A percentile compares a stretch with the other conserved stretches of the same genome.
Conservation (phyloP, 2,329 filamentous ascomycete genomes). For the Huntiella bhutanensis region DNA sequence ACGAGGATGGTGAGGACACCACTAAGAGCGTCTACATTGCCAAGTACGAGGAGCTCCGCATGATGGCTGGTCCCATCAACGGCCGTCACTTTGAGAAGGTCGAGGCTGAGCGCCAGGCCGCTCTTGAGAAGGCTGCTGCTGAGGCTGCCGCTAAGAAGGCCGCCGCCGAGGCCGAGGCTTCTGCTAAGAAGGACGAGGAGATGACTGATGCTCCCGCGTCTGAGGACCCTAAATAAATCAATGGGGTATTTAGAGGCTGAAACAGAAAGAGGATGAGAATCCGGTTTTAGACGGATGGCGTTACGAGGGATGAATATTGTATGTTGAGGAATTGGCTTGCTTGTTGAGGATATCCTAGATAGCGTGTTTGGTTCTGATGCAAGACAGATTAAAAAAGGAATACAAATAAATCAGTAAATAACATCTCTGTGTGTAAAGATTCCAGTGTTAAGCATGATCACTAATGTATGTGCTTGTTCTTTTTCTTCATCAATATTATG, state of each 20-base stretch:
- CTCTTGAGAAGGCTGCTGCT: conserved; percentile 59
- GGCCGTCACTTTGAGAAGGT: conserved; percentile 93
- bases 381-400: conserved; percentile 1
- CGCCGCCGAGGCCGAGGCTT: conserved; percentile 33
- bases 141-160: conserved; percentile 53
- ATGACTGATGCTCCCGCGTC: conserved; percentile 43
- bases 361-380: conserved; percentile 3
- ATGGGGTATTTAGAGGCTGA: background rate
- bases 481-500: background rate
- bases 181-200: conserved; percentile 39
- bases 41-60: conserved; percentile 91
- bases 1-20: conserved; percentile 89
- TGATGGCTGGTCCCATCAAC: conserved; percentile 74
- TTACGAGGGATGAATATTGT: too few species aligned
- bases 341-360: conserved; percentile 4
- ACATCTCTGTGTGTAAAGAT: too few species aligned
- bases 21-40: conserved; percentile 83
- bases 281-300: background rate
- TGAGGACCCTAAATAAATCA: conserved; percentile 19
- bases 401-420: background rate
- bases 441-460: too few species aligned
- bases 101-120: conserved; percentile 64
- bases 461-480: background rate
- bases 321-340: background rate
- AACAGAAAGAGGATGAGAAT: background rate